These are phyloP conservation scores for Nepenthes gracilis DNA, from an alignment of 148 eudicot species.

Conservation along the genomic window DNA sequence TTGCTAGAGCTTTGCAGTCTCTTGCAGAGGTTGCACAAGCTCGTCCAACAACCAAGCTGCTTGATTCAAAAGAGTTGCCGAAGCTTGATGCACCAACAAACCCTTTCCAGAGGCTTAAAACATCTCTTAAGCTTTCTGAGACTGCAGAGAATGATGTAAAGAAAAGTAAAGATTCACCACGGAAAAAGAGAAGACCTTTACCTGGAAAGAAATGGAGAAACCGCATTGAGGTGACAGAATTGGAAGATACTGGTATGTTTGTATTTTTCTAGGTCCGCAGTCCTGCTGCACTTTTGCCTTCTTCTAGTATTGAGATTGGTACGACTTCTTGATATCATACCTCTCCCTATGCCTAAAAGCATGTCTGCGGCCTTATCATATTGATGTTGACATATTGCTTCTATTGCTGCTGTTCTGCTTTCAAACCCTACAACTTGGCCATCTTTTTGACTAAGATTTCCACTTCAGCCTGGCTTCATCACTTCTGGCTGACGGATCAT, in stretches of 20 bases:
- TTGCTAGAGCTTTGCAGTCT: conserved; percentile 47
- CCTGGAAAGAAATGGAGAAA: conserved; percentile 81
- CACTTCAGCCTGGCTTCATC: no score
- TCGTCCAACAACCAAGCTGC: conserved; percentile 82
- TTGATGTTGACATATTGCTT: conserved; percentile 8
- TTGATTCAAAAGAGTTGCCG: conserved; percentile 54
- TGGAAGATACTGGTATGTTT: conserved; percentile 44
- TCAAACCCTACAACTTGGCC: no score
- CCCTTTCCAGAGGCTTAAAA: conserved; percentile 55
- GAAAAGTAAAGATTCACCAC: conserved; percentile 29
- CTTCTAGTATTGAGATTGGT: no score
- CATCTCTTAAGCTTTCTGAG: conserved; percentile 41
- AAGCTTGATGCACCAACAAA: conserved; percentile 64
- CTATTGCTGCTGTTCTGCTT: not conserved
- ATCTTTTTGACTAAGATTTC: no score
- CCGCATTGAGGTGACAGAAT: conserved; percentile 30
- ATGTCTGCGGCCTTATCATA: not conserved
- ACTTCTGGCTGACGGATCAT: no score
- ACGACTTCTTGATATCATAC: no score
- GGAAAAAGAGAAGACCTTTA: conserved; percentile 70
- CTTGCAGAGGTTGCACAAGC: conserved; percentile 74
- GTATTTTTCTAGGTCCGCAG: not conserved
- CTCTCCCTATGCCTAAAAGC: not conserved
- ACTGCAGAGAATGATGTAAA: conserved; percentile 29
- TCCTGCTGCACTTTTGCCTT: no score